Conservation (phyloP, 345 rosid genomes). For the Moringa oleifera region DNA sequence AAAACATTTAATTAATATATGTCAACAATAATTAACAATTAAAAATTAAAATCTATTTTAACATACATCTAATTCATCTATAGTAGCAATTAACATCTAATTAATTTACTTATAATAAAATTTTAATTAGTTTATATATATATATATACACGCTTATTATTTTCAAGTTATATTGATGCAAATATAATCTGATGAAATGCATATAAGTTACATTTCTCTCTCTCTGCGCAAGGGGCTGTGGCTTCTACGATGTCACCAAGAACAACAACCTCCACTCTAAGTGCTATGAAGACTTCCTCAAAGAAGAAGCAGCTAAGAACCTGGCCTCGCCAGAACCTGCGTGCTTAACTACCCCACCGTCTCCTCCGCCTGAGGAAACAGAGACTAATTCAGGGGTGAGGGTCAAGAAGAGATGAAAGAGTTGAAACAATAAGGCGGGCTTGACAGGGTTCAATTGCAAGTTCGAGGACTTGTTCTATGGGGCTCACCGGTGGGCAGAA, state of each 20-base stretch:
- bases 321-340: slow-evolving; percentile 3
- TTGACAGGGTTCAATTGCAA: slow-evolving; percentile 58
- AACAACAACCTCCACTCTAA: slow-evolving; percentile 18
- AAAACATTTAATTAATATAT: no score
- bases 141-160: no score
- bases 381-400: slow-evolving; percentile 1
- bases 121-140: no score
- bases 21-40: no score
- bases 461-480: slow-evolving; percentile 62
- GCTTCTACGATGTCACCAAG: slow-evolving; percentile 8
- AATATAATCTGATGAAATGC: no score
- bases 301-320: neutral
- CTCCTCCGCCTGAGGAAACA: neutral
- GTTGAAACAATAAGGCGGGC: slow-evolving; percentile 55
- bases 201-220: no score
- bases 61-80: no score
- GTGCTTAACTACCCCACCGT: neutral
- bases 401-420: slow-evolving; percentile 36
- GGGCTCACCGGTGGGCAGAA: slow-evolving; percentile 65
- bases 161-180: no score
- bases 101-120: no score
- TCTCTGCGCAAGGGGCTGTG: slow-evolving; percentile 16
- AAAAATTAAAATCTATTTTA: no score
- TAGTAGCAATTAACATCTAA: no score
- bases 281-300: slow-evolving; percentile 12